Percentiles rank a stretch among this genome's conserved stretches.
phyloP scores from a whole-genome alignment of 805 yeast genomes.

The Tetrapisispora phaffii region DNA sequence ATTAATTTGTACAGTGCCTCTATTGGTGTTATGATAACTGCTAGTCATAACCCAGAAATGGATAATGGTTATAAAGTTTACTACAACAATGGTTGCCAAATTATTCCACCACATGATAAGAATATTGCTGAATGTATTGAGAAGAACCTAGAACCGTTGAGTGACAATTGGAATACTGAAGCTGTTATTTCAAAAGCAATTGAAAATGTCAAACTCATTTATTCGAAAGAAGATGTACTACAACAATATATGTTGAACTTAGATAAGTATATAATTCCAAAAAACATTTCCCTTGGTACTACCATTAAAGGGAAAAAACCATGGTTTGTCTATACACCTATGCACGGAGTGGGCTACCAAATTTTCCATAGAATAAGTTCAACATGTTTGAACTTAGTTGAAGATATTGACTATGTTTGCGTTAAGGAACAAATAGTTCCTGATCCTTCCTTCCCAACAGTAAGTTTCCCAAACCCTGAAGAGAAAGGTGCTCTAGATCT shows the following conservation, averaged over 20 bases:
- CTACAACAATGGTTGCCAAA: slow-evolving; percentile 90
- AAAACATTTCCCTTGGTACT: neutral
- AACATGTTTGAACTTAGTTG: slow-evolving; percentile 30
- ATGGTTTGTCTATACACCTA: slow-evolving; percentile 75
- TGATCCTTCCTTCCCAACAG: slow-evolving; percentile 81
- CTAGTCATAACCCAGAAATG: slow-evolving; percentile 74
- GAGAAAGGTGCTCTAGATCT: slow-evolving; percentile 81
- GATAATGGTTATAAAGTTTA: slow-evolving; percentile 95
- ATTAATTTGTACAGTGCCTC: slow-evolving; percentile 53
- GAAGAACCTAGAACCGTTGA: slow-evolving; percentile 52
- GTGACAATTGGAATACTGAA: slow-evolving; percentile 39
- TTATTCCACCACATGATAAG: slow-evolving; percentile 81
- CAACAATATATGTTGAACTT: slow-evolving; percentile 34
- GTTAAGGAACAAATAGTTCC: slow-evolving; percentile 63
- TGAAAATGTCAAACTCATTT: slow-evolving; percentile 24
- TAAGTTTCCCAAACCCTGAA: slow-evolving; percentile 89
- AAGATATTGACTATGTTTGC: slow-evolving; percentile 27
- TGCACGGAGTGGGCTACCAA: slow-evolving; percentile 88
- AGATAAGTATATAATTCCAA: slow-evolving; percentile 27
- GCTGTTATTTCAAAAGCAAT: slow-evolving; percentile 29
- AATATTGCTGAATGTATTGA: slow-evolving; percentile 60
- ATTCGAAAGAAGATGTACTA: slow-evolving; percentile 36
- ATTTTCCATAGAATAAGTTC: slow-evolving; percentile 35
- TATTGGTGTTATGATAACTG: slow-evolving; percentile 89
- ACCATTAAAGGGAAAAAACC: slow-evolving; percentile 10